Conservation (phyloP, 225 moss, liverwort and hornwort species). For the Asterella californica region DNA sequence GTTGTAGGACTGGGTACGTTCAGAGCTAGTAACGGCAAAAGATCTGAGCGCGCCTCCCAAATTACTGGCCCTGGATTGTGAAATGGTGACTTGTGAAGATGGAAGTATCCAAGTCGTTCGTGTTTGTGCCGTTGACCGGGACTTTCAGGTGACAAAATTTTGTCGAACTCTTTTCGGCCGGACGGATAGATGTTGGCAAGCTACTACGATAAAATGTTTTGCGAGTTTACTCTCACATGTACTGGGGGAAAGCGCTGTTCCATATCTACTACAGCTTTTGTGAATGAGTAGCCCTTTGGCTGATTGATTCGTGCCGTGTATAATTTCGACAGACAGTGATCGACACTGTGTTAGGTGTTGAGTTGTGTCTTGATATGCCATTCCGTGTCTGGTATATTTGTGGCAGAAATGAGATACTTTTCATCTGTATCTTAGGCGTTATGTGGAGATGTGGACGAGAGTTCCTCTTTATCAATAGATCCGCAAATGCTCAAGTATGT, state of each 20-base stretch:
- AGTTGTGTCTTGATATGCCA: too few species aligned
- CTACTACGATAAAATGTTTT: not conserved
- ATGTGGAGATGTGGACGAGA: too few species aligned
- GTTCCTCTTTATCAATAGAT: not conserved
- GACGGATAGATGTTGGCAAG: not conserved
- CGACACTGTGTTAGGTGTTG: conserved; percentile 57
- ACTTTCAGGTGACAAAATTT: conserved; percentile 35
- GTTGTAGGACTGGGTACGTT: conserved; percentile 56
- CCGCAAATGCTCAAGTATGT: not conserved
- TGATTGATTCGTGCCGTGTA: not conserved
- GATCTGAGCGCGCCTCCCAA: conserved; percentile 34
- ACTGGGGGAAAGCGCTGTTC: not conserved
- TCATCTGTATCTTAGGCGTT: too few species aligned
- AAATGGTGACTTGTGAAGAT: conserved; percentile 70
- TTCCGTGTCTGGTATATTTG: too few species aligned
- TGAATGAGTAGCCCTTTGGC: not conserved
- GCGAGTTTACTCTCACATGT: not conserved
- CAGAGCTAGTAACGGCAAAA: conserved; percentile 33
- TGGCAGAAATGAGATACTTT: too few species aligned
- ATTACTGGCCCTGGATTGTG: conserved; percentile 64
- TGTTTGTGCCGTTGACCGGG: conserved; percentile 62
- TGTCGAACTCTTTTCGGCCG: not conserved
- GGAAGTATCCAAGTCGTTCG: conserved; percentile 50
- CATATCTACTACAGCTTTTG: too few species aligned
- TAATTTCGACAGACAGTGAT: conserved; percentile 43